phyloP scores from a whole-genome alignment of 805 yeast species.

The Yarrowia keelungensis region DNA sequence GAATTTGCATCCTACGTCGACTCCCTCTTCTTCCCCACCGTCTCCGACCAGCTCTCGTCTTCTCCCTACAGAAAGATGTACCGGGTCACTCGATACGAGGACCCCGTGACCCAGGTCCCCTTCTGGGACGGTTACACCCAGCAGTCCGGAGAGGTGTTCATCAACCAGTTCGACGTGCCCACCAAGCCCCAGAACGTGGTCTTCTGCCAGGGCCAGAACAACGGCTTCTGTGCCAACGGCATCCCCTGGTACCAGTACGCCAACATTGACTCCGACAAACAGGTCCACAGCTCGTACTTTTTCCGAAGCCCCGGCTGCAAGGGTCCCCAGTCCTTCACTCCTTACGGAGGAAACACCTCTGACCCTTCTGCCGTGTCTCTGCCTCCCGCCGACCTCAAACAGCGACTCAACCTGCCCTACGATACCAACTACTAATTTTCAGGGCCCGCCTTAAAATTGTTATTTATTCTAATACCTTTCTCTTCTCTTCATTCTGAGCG shows the following conservation, averaged over 20 bases:
- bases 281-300: conserved; percentile 19
- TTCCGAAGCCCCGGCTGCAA: conserved; percentile 23
- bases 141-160: conserved; percentile 26
- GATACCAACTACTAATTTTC: not conserved
- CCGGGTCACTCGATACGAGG: conserved; percentile 37
- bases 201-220: conserved; percentile 35
- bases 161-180: conserved; percentile 4
- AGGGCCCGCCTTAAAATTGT: not conserved
- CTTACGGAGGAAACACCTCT: conserved; percentile 5
- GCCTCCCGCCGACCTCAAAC: not conserved
- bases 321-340: not conserved
- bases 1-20: conserved; percentile 31
- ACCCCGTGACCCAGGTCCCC: conserved; percentile 37
- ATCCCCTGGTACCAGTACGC: conserved; percentile 37
- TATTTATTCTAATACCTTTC: conserved; percentile 19
- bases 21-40: conserved; percentile 13
- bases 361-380: conserved; percentile 12
- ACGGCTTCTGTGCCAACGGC: conserved; percentile 22
- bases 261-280: conserved; percentile 12
- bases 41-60: not conserved
- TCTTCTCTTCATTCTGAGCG: not conserved
- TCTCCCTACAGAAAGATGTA: conserved; percentile 12
- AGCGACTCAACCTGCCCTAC: conserved; percentile 9
- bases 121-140: conserved; percentile 38
- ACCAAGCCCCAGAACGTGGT: conserved; percentile 22